Evolutionary conservation across 2,329 filamentous ascomycete species (phyloP).

Genomic region (Zasmidium cellare): DNA sequence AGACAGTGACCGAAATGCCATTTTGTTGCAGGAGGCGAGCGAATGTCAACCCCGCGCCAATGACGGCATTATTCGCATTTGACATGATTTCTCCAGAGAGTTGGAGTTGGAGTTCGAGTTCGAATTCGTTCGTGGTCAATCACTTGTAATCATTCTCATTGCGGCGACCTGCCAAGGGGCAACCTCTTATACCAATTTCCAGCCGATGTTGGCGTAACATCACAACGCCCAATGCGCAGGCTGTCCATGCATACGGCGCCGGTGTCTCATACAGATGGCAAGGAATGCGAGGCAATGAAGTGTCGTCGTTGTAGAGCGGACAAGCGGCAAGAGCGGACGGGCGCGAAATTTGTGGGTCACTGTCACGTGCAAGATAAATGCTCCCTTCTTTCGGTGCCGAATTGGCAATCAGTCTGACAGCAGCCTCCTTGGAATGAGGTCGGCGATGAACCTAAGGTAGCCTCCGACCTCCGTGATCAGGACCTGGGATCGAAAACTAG

Average conservation of each 20-base stretch:
- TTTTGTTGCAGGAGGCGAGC: constrained; percentile 26
- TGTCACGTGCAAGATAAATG: not conserved
- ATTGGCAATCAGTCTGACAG: not conserved
- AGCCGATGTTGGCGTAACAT: not conserved
- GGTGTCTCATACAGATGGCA: not conserved
- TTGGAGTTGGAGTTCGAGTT: too few relatives aligned
- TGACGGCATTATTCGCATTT: constrained; percentile 28
- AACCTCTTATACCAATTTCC: not conserved
- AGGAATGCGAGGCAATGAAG: not conserved
- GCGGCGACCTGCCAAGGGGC: not conserved
- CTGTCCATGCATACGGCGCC: not conserved
- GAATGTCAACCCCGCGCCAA: constrained; percentile 31
- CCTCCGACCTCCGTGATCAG: too few relatives aligned
- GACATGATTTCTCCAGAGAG: constrained; percentile 5
- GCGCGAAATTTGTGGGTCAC: not conserved
- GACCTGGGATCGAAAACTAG: too few relatives aligned
- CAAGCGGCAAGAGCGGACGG: not conserved
- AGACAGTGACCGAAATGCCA: constrained; percentile 25
- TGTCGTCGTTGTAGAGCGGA: not conserved
- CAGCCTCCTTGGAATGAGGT: not conserved
- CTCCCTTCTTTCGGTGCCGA: not conserved
- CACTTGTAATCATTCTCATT: too few relatives aligned
- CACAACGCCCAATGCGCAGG: not conserved
- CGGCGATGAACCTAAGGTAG: too few relatives aligned
- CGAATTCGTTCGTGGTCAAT: not conserved